A percentile compares a stretch with the other conserved stretches of the same genome.
These are phyloP conservation scores for Colletotrichum australisinense DNA, from an alignment of 2,329 filamentous ascomycete species.

Conservation along the genomic window DNA sequence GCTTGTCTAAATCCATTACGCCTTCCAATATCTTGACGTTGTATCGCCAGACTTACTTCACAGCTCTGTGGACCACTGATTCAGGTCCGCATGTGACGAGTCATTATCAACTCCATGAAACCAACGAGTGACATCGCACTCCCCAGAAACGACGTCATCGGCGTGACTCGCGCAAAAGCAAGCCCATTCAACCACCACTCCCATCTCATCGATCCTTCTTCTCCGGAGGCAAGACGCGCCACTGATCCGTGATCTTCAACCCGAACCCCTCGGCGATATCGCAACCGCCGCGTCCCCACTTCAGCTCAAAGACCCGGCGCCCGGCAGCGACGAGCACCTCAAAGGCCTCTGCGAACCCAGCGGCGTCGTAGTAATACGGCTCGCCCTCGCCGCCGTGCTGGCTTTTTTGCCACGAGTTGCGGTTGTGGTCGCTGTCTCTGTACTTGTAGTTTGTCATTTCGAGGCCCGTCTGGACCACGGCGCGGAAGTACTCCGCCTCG, in stretches of 20 bases:
- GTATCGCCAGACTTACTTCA: background rate
- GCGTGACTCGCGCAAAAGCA: background rate
- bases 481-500: constrained; percentile 33
- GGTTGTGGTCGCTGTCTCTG: constrained; percentile 46
- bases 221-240: constrained; percentile 55
- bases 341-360: constrained; percentile 56
- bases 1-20: background rate
- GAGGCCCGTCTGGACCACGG: constrained; percentile 39
- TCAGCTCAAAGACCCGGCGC: constrained; percentile 51
- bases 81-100: background rate
- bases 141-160: background rate
- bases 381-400: constrained; percentile 64
- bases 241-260: constrained; percentile 55
- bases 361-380: constrained; percentile 62
- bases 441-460: constrained; percentile 57
- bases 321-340: constrained; percentile 59
- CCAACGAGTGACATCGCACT: background rate
- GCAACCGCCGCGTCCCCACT: constrained; percentile 60
- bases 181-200: background rate
- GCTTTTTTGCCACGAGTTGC: constrained; percentile 65
- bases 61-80: background rate
- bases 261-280: constrained; percentile 50
- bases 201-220: background rate
- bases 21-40: background rate
- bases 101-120: background rate